Conservation (phyloP, 2,329 filamentous ascomycete species). For the Eutypella sp. region DNA sequence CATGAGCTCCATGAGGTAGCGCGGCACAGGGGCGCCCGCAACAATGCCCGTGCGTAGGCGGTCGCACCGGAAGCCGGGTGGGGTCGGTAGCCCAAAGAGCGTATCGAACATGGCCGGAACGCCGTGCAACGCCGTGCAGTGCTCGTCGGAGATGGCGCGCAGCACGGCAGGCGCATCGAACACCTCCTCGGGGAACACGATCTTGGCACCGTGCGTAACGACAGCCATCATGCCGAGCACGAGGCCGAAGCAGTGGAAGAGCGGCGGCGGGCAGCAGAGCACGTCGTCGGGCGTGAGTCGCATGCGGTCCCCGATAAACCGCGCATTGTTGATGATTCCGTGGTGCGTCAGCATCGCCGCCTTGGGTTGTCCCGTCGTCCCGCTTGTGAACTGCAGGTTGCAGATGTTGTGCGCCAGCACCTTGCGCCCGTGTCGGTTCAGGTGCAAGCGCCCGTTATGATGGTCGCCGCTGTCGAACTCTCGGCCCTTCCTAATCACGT, state of each 20-base stretch:
- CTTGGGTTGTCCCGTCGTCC: conserved; percentile 69
- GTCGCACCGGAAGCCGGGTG: conserved; percentile 38
- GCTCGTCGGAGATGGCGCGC: conserved; percentile 59
- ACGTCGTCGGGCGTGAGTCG: conserved; percentile 60
- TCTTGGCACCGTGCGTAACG: conserved; percentile 69
- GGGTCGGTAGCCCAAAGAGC: conserved; percentile 41
- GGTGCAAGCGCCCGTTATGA: too few species aligned
- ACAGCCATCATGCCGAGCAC: conserved; percentile 70
- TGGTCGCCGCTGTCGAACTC: conserved; percentile 44
- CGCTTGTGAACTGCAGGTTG: conserved; percentile 71
- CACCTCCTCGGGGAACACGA: conserved; percentile 70
- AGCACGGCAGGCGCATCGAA: conserved; percentile 67
- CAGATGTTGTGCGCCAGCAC: conserved; percentile 63
- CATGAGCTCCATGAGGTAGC: conserved; percentile 68
- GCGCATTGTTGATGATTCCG: conserved; percentile 60
- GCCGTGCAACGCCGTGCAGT: conserved; percentile 71
- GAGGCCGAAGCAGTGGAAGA: conserved; percentile 84
- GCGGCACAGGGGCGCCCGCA: conserved; percentile 71
- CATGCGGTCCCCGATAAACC: conserved; percentile 72
- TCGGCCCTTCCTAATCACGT: conserved; percentile 49
- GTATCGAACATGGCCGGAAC: conserved; percentile 83
- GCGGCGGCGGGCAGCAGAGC: conserved; percentile 74
- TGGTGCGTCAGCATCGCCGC: conserved; percentile 71
- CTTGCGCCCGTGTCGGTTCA: conserved; percentile 48
- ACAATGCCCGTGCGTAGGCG: conserved; percentile 71